Base-by-base conservation (phyloP, 495 filamentous ascomycete genomes). In the Penicillium manginii region DNA sequence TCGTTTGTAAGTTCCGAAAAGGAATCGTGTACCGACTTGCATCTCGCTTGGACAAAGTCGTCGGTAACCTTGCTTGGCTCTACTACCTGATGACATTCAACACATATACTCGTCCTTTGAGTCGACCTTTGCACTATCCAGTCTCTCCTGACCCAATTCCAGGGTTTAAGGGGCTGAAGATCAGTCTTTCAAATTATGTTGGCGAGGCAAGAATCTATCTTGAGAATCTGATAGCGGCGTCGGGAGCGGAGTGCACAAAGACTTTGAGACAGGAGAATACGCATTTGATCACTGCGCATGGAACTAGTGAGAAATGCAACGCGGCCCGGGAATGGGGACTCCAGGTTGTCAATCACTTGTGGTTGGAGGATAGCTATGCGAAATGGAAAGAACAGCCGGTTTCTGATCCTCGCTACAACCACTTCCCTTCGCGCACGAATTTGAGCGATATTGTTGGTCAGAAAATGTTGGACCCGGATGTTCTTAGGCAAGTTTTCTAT, bases 311-410 rank as follows among this genome's bases (percentile, higher is more conserved):
- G 67, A 99, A 99, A 71, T 96, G 88, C 65, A 84, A 85, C 6
- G 94, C 94, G 0, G 94, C 94, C 0, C 83, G 82, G 62, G 96
- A 98, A 70, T 99, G 94, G 94, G 87, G 88, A 32, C 86, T 98
- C 29, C 73, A 93, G 43, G 87, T 96, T 59, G 80, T 96, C 54
- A 99, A 99, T 69, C 93, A 98, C 65, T 79, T 99, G 1, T 99
- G 94, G 94, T 82, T 99, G 46, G 94, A 99, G 69, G 96, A 99
- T 62, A 92, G 91, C 72, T 99, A 98, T 68, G 91, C 92, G 6
- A 89, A 87, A 66, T 96, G 92, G 80, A 77, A 88, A 65, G 70
- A 86, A 39, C 87, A 89, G 64, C 80, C 80, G 1, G 65, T 91
- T 4, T 84, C 87, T 2, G 81, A 90, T 56, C 77, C 80, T 1